Conservation (phyloP, 768 basidiomycete genomes). For the Pleurotus citrinopileatus region DNA sequence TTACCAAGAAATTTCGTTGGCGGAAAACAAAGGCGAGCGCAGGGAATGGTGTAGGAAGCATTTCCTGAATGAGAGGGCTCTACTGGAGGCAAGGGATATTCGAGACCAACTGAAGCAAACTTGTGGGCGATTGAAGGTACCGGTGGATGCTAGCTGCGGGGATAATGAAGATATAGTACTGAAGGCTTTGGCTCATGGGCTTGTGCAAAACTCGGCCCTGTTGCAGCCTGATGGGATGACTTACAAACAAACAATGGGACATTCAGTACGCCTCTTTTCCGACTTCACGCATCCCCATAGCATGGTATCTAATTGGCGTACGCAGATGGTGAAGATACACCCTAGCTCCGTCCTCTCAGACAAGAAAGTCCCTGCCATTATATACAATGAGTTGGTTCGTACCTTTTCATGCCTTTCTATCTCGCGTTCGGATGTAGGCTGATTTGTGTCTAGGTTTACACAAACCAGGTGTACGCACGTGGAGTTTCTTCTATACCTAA, state of each 20-base stretch:
- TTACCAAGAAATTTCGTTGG: slow-evolving; percentile 65
- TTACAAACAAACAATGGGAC: slow-evolving; percentile 82
- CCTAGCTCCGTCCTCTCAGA: slow-evolving; percentile 81
- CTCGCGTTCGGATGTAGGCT: not conserved
- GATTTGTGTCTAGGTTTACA: slow-evolving; percentile 55
- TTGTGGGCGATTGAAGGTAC: slow-evolving; percentile 58
- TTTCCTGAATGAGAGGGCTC: slow-evolving; percentile 77
- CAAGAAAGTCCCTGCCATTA: slow-evolving; percentile 81
- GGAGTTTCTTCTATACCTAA: slow-evolving; percentile 85
- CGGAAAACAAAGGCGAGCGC: slow-evolving; percentile 43
- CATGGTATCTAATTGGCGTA: slow-evolving; percentile 10
- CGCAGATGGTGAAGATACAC: slow-evolving; percentile 80
- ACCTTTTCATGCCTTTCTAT: not conserved
- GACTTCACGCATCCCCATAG: not conserved
- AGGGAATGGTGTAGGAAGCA: slow-evolving; percentile 84
- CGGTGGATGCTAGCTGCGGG: slow-evolving; percentile 55
- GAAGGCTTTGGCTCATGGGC: slow-evolving; percentile 68
- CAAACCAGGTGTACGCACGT: slow-evolving; percentile 84
- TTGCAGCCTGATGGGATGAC: slow-evolving; percentile 74
- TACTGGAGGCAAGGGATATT: slow-evolving; percentile 77
- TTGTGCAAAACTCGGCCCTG: slow-evolving; percentile 82
- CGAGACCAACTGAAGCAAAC: slow-evolving; percentile 71
- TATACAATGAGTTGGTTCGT: slow-evolving; percentile 91
- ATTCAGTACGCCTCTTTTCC: slow-evolving; percentile 47
- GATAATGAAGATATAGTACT: slow-evolving; percentile 70